Conservation (phyloP, 805 yeast species). For the Metschnikowia arizonensis region DNA sequence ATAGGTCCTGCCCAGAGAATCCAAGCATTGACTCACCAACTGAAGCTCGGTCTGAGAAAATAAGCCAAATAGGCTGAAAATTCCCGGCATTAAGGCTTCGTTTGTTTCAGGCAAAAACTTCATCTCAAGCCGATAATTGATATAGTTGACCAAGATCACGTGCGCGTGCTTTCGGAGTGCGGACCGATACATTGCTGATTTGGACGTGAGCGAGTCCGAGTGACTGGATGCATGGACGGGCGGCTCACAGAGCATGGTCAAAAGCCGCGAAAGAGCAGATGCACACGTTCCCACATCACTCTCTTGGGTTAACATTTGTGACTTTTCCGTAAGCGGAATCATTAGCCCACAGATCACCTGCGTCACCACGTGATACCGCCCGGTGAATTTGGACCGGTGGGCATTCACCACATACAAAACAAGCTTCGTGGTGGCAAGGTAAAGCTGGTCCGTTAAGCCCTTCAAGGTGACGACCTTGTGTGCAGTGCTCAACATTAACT, state of each 20-base stretch:
- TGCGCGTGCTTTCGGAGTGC: conserved; percentile 64
- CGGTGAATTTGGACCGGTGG: conserved; percentile 66
- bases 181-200: conserved; percentile 51
- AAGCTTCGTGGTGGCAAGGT: conserved; percentile 40
- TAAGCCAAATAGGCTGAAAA: conserved; percentile 64
- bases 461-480: conserved; percentile 20
- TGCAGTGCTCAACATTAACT: conserved; percentile 44
- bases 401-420: conserved; percentile 59
- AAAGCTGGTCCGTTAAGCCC: conserved; percentile 20
- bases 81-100: conserved; percentile 48
- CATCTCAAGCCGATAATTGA: conserved; percentile 47
- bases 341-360: conserved; percentile 48
- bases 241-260: conserved; percentile 75
- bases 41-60: conserved; percentile 64
- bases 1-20: conserved; percentile 62
- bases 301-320: conserved; percentile 8
- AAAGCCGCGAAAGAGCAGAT: conserved; percentile 49
- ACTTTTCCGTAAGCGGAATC: conserved; percentile 35
- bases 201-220: conserved; percentile 45
- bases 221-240: conserved; percentile 29
- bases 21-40: conserved; percentile 60
- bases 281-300: conserved; percentile 25
- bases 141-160: conserved; percentile 53
- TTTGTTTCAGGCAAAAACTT: conserved; percentile 47
- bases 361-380: conserved; percentile 68